Base-by-base conservation (phyloP, 192 early-diverging fungal species). In the Coemansia sp. region DNA sequence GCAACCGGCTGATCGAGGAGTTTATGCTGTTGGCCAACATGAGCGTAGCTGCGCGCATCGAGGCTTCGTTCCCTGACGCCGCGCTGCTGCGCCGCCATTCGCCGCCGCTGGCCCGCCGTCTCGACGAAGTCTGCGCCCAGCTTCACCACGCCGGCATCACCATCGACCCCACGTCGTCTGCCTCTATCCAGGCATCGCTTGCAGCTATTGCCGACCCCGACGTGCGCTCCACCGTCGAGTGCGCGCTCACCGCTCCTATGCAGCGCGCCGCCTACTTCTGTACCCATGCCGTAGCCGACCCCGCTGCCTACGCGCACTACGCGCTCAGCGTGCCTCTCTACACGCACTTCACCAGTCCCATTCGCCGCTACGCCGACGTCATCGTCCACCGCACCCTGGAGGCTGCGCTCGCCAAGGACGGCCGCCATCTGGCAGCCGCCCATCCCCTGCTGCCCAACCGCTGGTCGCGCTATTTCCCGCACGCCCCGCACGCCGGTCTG, bases 331-430 rank as follows among this genome's bases (percentile, higher is more conserved):
- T 87, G 6, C 87, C 89, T 14, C 94, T 97, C 59, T 99, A 99
- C 87, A 99, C 98, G 8, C 98, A 99, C 73, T 99, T 99, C 67
- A 99, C 98, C 2, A 96, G 94, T 8, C 98, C 98, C n/a, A 99
- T 99, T 80, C 90, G 98, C 69, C 92, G 98, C 83, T 99, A 99
- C 74, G 90, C 97, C 56, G 96, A 98, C 85, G 86, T 99, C 14
- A 88, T 96, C 72, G 97, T 99, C 0, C 97, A 99, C 85, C 86
- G 97, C 22, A 76, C 92, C 45, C 82, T 99, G 67, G 82, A 88
- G 60, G 77, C 75, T 4, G 72, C 78, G 36, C 43, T 85, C 17
- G 72, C 65, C 7, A 71, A 68, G 2, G 68, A 59, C 55, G 80
- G 72, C 35, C 64, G 68, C 61, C 74, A 85, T 54, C 67, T 78